Evolutionary conservation across 148 eudicot genomes (phyloP).

Genomic region (Chenopodium formosanum): DNA sequence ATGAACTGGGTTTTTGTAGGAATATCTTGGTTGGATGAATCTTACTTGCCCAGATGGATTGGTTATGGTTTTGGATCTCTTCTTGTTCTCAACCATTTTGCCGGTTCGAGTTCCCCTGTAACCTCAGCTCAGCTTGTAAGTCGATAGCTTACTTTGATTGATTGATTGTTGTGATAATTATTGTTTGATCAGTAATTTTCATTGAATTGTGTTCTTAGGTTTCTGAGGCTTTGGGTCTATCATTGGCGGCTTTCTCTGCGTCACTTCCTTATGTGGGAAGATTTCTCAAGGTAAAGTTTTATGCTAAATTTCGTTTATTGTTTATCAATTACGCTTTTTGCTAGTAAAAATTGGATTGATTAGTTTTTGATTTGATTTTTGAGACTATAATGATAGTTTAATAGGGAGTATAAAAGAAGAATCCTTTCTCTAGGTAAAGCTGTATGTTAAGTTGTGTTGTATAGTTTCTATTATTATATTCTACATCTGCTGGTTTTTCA

Average conservation of each 20-base stretch:
- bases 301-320: neutral
- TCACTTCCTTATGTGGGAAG: conserved; percentile 50
- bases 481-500: neutral
- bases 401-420: no score
- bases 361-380: no score
- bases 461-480: no score
- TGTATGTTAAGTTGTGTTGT: no score
- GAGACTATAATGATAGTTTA: no score
- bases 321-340: neutral
- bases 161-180: neutral
- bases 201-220: conserved; percentile 34
- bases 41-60: conserved; percentile 93
- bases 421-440: no score
- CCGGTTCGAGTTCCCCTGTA: conserved; percentile 52
- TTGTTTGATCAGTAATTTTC: neutral
- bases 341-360: no score
- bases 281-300: conserved; percentile 32
- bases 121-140: conserved; percentile 86
- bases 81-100: conserved; percentile 68
- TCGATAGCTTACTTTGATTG: neutral
- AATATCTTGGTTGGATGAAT: conserved; percentile 89
- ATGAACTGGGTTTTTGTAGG: conserved; percentile 37
- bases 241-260: conserved; percentile 73
- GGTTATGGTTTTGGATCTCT: conserved; percentile 85
- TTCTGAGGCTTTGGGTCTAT: conserved; percentile 88